Percentiles rank a stretch among this genome's conserved stretches.
phyloP scores from a whole-genome alignment of 1,284 basidiomycete genomes.

The Agroathelia rolfsii region DNA sequence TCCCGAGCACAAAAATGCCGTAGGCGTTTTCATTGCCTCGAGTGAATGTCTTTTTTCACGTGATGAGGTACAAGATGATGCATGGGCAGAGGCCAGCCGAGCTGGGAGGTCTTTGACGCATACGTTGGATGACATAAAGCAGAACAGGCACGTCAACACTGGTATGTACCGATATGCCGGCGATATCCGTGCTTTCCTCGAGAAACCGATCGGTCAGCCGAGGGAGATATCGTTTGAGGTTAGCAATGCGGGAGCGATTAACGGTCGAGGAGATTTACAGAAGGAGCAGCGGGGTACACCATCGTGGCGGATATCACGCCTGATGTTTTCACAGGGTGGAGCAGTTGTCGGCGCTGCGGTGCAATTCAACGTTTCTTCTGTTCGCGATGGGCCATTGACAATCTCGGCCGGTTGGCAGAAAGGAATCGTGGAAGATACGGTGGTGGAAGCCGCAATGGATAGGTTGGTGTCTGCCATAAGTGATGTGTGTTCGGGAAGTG shows the following conservation, averaged over 20 bases:
- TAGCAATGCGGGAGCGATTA: conserved; percentile 6
- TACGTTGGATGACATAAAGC: conserved; percentile 4
- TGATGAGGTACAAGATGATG: neutral
- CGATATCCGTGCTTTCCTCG: conserved; percentile 4
- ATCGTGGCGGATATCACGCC: conserved; percentile 7
- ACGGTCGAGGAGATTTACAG: conserved; percentile 1
- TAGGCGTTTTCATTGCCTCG: conserved; percentile 5
- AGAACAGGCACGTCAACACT: conserved; percentile 2
- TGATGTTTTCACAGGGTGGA: conserved; percentile 9
- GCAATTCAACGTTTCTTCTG: conserved; percentile 5
- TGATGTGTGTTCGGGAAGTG: too few species aligned
- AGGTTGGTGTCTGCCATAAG: too few species aligned
- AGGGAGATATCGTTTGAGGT: conserved; percentile 6
- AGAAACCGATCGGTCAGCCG: conserved; percentile 2
- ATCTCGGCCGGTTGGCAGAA: conserved; percentile 7
- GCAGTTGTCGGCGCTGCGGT: conserved; percentile 4
- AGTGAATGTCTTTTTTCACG: conserved; percentile 5
- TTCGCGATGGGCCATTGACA: conserved; percentile 8
- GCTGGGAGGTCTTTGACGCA: conserved; percentile 1
- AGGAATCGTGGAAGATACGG: conserved; percentile 4
- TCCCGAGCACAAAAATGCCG: neutral
- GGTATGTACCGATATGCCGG: conserved; percentile 7
- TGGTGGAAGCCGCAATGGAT: conserved; percentile 3
- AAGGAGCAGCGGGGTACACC: too few species aligned
- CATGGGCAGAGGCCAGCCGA: conserved; percentile 6